phyloP scores from a whole-genome alignment of 176 grass and related monocot genomes.

The Bonia amplexicaulis region DNA sequence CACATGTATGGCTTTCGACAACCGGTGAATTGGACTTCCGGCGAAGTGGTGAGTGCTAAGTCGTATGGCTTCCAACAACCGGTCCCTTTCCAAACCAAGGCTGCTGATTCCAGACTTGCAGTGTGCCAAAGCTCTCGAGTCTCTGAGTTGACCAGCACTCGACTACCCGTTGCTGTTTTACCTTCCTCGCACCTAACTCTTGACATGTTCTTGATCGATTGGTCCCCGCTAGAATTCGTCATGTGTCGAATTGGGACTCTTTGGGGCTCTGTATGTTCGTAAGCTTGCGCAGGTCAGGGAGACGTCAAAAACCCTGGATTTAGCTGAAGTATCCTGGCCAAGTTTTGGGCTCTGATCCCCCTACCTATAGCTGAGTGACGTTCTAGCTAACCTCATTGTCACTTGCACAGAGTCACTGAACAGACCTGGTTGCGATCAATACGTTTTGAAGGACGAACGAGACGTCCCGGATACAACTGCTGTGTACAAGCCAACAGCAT shows the following conservation, averaged over 20 bases:
- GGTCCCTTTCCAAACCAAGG: constrained; percentile 18
- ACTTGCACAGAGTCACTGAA: neutral
- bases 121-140: constrained; percentile 6
- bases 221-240: constrained; percentile 6
- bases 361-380: neutral
- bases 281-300: neutral
- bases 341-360: neutral
- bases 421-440: neutral
- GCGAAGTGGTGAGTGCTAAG: neutral
- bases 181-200: constrained; percentile 38
- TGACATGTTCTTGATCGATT: neutral
- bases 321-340: neutral
- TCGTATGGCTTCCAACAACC: constrained; percentile 25
- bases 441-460: neutral
- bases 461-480: neutral
- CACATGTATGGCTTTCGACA: neutral
- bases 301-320: constrained; percentile 1
- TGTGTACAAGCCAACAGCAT: neutral
- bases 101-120: neutral
- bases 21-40: neutral
- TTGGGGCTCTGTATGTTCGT: constrained; percentile 14
- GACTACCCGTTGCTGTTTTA: constrained; percentile 18
- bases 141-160: constrained; percentile 23
- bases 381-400: constrained; percentile 23
- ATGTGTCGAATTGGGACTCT: constrained; percentile 7